Base-by-base conservation (phyloP, 768 basidiomycete genomes). In the Tephrocybe sp. region DNA sequence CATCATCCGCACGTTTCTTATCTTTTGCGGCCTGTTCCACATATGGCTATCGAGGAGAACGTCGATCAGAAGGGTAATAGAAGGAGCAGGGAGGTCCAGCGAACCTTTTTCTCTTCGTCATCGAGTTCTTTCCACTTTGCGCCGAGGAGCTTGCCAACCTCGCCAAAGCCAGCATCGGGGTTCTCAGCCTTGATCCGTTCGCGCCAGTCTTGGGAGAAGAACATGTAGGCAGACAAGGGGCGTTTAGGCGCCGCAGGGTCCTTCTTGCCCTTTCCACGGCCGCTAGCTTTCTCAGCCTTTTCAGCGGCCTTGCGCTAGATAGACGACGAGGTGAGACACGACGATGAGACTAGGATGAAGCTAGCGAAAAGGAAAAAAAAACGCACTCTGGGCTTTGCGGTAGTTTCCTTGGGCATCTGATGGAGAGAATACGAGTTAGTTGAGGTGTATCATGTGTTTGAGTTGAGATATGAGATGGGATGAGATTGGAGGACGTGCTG, bases 41-140 rank as follows among this genome's bases (percentile, higher is more conserved):
- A 74, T 95, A 98, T 13, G 92, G 93, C 93, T 94, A n/a, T n/a
- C n/a, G n/a, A n/a, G n/a, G 51, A 6, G 54, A 60, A 29, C 48
- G 21, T 19, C 19, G 15, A 34, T 38, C 37, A 34, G 27, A n/a
- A 16, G 48, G 39, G 56, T 2, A 62, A 38, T 12, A 45, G 21
- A 45, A 25, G 31, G 51, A 34, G 31, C 11, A 24, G 33, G 3
- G 16, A 25, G 3, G n/a, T n/a, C n/a, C n/a, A 41, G 21, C n/a
- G 29, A 7, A 90, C 92, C 81, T 90, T 91, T 78, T 93, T 95
- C 76, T 97, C 93, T 29, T 80, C 80, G 4, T 93, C 91, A 46
- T 83, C 83, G 60, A 97, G 80, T 66, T 92, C 91, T 78, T 97
- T 97, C 95, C 95, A 98, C 72, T 93, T 94, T 44, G 87, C 86